phyloP scores from a whole-genome alignment of 1,139 yeast genomes.

The Trichomonascaceae sp. region DNA sequence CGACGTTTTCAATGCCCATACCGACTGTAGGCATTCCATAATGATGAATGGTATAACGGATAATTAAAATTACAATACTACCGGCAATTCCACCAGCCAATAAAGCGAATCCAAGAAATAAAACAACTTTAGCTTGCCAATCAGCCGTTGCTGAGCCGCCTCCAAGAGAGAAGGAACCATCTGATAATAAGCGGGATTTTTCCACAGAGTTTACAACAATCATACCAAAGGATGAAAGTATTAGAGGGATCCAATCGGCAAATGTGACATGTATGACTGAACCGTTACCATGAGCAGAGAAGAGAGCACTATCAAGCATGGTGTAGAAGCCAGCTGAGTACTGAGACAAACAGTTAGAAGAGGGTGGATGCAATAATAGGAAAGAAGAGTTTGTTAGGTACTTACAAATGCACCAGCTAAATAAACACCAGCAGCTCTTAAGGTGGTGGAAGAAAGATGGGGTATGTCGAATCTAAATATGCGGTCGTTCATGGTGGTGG shows the following conservation, averaged over 20 bases:
- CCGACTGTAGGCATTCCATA: conserved; percentile 82
- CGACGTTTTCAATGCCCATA: conserved; percentile 89
- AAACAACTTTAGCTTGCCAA: conserved; percentile 89
- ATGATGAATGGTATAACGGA: conserved; percentile 76
- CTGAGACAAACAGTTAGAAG: conserved; percentile 16
- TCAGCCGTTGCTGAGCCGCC: conserved; percentile 48
- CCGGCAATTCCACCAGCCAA: conserved; percentile 96
- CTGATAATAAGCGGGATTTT: conserved; percentile 65
- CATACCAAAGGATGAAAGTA: conserved; percentile 88
- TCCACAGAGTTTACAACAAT: conserved; percentile 87
- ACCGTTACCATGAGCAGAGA: conserved; percentile 78
- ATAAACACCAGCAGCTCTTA: conserved; percentile 72
- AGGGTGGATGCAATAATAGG: not conserved
- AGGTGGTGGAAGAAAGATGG: conserved; percentile 49
- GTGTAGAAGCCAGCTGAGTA: conserved; percentile 89
- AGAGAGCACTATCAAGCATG: conserved; percentile 82
- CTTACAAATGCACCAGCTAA: conserved; percentile 56
- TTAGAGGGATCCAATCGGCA: conserved; percentile 93
- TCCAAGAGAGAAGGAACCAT: conserved; percentile 43
- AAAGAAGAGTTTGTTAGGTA: too few relatives aligned
- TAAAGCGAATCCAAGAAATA: conserved; percentile 86
- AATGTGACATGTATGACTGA: conserved; percentile 81
- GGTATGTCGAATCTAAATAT: conserved; percentile 27
- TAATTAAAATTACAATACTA: conserved; percentile 75
- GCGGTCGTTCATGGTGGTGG: conserved; percentile 1